Conservation (phyloP, 2,329 filamentous ascomycete species). For the Raffaelea albimanens region DNA sequence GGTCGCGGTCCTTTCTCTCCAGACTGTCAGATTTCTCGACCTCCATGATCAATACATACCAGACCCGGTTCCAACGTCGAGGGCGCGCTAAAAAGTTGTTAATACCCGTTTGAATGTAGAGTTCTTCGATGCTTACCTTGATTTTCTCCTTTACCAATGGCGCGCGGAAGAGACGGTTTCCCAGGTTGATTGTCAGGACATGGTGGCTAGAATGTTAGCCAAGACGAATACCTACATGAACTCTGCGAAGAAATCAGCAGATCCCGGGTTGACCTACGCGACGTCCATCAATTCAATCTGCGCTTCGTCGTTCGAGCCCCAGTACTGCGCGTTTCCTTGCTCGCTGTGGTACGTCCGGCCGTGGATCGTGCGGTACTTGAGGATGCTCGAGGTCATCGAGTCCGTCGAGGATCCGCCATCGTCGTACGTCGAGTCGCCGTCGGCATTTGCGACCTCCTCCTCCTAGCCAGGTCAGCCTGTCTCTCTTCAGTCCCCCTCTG, state of each 20-base stretch:
- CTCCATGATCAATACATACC: too few relatives aligned
- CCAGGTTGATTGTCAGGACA: conserved; percentile 2
- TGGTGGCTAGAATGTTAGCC: too few relatives aligned
- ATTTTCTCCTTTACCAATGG: too few relatives aligned
- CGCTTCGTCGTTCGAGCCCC: conserved; percentile 21
- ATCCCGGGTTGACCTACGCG: conserved; percentile 6
- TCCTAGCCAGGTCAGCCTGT: not conserved
- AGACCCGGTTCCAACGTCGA: too few relatives aligned
- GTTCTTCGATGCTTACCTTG: too few relatives aligned
- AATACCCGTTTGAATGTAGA: too few relatives aligned
- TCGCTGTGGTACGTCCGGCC: conserved; percentile 22
- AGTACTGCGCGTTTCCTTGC: conserved; percentile 18
- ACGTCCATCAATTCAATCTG: conserved; percentile 24
- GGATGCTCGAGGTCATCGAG: conserved; percentile 21
- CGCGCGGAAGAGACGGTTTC: not conserved
- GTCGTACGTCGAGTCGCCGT: conserved; percentile 6
- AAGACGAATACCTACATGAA: too few relatives aligned
- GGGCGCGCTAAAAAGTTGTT: not conserved
- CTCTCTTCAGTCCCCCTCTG: not conserved
- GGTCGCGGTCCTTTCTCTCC: too few relatives aligned
- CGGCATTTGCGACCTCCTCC: not conserved
- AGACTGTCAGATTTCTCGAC: too few relatives aligned
- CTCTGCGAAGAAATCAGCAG: too few relatives aligned
- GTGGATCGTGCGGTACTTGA: conserved; percentile 20
- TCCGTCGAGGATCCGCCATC: conserved; percentile 14